Percentiles rank a stretch among this genome's conserved stretches.
Evolutionary conservation across 768 basidiomycete species (phyloP).

Genomic region (Auriscalpium orientale): DNA sequence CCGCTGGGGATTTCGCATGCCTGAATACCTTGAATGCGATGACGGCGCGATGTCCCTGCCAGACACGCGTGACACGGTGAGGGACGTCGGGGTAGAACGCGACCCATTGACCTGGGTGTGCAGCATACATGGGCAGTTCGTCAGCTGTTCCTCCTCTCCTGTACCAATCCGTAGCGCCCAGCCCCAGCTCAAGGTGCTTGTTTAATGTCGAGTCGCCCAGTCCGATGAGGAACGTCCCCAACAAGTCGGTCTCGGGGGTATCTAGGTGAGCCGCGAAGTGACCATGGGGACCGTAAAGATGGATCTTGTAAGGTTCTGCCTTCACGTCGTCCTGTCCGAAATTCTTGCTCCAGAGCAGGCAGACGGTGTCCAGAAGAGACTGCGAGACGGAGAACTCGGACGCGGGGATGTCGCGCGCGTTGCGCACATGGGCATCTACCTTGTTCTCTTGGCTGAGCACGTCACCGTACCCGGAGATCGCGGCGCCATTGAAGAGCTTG

Average conservation of each 20-base stretch:
- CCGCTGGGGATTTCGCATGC: not conserved
- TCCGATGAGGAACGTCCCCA: constrained; percentile 28
- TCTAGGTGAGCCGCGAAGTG: constrained; percentile 24
- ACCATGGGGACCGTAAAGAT: constrained; percentile 23
- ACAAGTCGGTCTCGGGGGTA: constrained; percentile 21
- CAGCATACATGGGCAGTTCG: not conserved
- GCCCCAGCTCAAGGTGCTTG: not conserved
- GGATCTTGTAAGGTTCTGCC: constrained; percentile 27
- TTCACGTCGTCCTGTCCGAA: constrained; percentile 20
- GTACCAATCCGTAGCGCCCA: not conserved
- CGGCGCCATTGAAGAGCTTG: not conserved
- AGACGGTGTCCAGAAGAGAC: constrained; percentile 10
- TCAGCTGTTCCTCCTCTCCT: not conserved
- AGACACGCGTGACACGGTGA: constrained; percentile 14
- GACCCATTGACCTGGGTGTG: constrained; percentile 16
- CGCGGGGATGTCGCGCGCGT: constrained; percentile 20
- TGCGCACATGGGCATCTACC: constrained; percentile 16
- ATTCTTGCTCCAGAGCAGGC: constrained; percentile 11
- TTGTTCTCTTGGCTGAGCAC: constrained; percentile 17
- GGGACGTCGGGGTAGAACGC: constrained; percentile 28
- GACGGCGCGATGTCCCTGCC: constrained; percentile 19
- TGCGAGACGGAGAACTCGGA: constrained; percentile 16
- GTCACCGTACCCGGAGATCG: constrained; percentile 18
- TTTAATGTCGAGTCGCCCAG: constrained; percentile 18
- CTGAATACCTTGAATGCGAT: constrained; percentile 25